Evolutionary conservation across 495 filamentous ascomycete species (phyloP).

Genomic region (Aspergillus homomorphus): DNA sequence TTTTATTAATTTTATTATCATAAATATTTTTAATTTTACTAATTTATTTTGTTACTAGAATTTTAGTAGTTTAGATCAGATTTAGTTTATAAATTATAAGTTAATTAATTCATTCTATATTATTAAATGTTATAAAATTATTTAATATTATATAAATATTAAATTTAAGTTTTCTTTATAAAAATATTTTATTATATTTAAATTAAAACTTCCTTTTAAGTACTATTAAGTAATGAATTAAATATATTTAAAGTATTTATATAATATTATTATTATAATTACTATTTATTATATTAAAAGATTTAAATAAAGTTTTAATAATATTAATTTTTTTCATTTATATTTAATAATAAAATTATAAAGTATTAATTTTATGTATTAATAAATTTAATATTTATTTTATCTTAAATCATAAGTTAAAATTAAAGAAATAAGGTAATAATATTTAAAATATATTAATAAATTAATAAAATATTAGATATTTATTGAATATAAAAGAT

Average conservation of each 20-base stretch:
- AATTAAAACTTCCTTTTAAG: no score
- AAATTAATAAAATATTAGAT: no score
- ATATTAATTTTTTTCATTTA: background rate
- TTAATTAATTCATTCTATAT: background rate
- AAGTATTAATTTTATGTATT: background rate
- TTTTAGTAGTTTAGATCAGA: no score
- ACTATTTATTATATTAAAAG: background rate
- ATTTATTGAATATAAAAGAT: background rate
- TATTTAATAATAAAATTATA: background rate
- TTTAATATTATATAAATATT: background rate
- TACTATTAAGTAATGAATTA: no score
- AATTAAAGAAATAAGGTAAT: background rate
- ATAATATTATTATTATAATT: background rate
- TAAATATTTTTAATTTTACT: no score
- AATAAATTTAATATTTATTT: background rate
- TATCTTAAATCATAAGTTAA: background rate
- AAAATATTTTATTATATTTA: background rate
- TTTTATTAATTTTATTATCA: no score
- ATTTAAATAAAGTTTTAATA: no score
- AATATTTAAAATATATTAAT: background rate
- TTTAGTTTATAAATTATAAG: background rate
- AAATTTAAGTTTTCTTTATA: background rate
- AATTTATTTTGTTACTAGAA: no score
- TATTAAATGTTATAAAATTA: background rate
- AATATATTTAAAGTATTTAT: background rate